Evolutionary conservation across 2,329 filamentous ascomycete genomes (phyloP), one percentile per base, ranked within the genome.

Genomic region (Orbilia quercus): DNA sequence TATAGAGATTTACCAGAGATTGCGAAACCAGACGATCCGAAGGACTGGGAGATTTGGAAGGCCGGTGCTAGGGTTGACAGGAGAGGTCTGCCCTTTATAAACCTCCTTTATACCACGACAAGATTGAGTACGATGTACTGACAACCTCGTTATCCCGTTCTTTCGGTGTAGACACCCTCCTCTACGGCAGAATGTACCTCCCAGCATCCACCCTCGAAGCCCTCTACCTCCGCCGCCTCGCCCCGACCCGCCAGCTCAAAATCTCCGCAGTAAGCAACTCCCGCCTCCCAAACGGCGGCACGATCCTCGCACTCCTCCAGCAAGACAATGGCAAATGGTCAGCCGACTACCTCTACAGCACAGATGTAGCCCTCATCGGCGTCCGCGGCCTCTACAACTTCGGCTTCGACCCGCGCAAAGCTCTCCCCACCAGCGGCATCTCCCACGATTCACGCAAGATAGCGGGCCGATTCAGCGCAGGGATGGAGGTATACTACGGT

Each of bases 401-500:
- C 79, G 94, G 94, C 12, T 86, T 88, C 16, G 90, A 94, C 75
- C 86, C 87, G 7, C 81, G 83, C 62, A 76, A 75, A 31, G 69
- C 76, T 23, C 16, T 64, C 2, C 75, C 78, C 1, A 66, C 20
- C 51, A 67, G 59, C 38, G 78, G 79, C 28, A 75, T 77, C 0
- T 83, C 87, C 45, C 42, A 40, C 12, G 60, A 59, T 50, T 20
- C 54, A 42, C 88, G 90, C 79, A 86, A 85, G 76, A 87, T 89
- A 69, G 90, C 88, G 82, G 93, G 91, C 7, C 88, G 94, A 18
- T 92, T 98, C 80, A 96, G 91, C 78, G 91, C 91, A 1, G 95
- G 95, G 36, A 94, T 89, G 63, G 95, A 99, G 81, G 84, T 96
- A 36, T 99, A 98, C 82, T 99, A 99, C 82, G 95, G 94, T 20